Evolutionary conservation across 352 stramenopile genomes (phyloP).

Genomic region (Pythium grandisporangium): DNA sequence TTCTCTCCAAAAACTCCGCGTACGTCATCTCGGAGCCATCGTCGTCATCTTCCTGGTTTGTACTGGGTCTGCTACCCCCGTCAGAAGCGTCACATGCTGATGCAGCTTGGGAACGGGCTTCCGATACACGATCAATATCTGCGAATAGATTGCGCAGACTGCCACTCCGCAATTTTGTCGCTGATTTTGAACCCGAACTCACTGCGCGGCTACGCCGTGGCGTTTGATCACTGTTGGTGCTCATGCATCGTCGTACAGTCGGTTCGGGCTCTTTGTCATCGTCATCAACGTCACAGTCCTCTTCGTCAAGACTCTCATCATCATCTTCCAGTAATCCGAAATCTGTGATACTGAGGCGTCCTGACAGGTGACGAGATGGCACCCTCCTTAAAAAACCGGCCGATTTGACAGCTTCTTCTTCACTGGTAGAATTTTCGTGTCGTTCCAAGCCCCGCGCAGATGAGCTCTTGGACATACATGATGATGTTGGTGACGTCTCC

Average conservation of each 20-base stretch:
- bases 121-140: conserved; percentile 29
- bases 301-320: conserved; percentile 9
- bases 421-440: conserved; percentile 38
- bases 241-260: not conserved
- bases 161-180: too few species aligned
- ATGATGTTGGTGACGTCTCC: conserved; percentile 12
- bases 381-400: conserved; percentile 53
- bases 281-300: conserved; percentile 10
- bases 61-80: too few species aligned
- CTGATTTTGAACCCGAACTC: not conserved
- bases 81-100: too few species aligned
- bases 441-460: conserved; percentile 29
- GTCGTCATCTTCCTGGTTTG: conserved; percentile 11
- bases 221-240: not conserved
- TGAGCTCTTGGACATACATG: conserved; percentile 14
- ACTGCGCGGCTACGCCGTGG: not conserved
- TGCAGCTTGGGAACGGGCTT: too few species aligned
- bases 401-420: conserved; percentile 53
- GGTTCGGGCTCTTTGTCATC: not conserved
- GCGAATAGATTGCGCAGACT: conserved; percentile 49
- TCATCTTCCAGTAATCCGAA: conserved; percentile 56
- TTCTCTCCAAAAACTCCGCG: conserved; percentile 62
- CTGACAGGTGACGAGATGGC: conserved; percentile 40
- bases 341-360: conserved; percentile 62
- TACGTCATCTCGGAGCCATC: conserved; percentile 54